phyloP scores from a whole-genome alignment of 495 filamentous ascomycete genomes.

The Niebla homalea region DNA sequence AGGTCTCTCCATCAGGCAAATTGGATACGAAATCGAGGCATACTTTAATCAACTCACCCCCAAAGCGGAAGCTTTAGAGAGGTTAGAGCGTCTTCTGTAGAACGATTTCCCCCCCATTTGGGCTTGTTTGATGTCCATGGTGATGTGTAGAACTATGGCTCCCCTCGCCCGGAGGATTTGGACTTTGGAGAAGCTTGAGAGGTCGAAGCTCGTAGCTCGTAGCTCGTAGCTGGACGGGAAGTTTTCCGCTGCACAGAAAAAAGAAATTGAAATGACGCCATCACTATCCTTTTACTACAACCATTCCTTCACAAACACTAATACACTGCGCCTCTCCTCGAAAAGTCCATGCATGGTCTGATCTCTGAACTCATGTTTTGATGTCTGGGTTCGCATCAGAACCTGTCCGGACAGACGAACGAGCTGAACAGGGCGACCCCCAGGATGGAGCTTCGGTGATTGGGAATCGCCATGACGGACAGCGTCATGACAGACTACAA shows the following conservation, averaged over 20 bases:
- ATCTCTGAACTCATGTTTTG: neutral
- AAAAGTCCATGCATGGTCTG: neutral
- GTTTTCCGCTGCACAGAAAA: neutral
- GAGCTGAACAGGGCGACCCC: conserved; percentile 15
- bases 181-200: no score
- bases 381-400: conserved; percentile 17
- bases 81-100: no score
- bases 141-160: no score
- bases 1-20: no score
- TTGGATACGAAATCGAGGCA: no score
- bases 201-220: no score
- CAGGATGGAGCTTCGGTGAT: conserved; percentile 10
- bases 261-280: neutral
- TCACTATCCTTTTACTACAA: neutral
- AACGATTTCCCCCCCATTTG: no score
- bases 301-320: neutral
- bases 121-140: no score
- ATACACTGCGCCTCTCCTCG: neutral
- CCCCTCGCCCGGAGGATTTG: no score
- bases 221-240: no score
- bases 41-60: no score
- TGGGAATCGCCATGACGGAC: conserved; percentile 15
- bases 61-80: no score
- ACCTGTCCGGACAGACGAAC: conserved; percentile 10
- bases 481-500: conserved; percentile 28